Conservation (phyloP, 1,139 yeast genomes). For the Tardiomyces digboiensis region DNA sequence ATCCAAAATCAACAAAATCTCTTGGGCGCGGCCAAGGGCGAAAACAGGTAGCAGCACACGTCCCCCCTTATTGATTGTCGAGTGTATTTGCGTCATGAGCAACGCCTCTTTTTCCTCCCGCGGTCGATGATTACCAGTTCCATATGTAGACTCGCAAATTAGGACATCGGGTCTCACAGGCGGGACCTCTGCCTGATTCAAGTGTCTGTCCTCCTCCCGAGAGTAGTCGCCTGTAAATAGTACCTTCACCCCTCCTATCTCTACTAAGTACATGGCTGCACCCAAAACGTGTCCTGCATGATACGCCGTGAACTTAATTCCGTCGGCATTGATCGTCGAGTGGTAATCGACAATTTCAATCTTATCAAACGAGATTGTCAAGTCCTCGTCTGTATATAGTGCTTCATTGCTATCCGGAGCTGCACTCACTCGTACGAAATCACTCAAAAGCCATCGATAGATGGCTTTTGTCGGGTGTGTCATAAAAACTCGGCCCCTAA, state of each 20-base stretch:
- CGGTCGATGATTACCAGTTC: slow-evolving; percentile 96
- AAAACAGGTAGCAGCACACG: slow-evolving; percentile 89
- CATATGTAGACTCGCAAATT: slow-evolving; percentile 93
- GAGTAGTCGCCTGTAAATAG: slow-evolving; percentile 96
- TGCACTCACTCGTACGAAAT: slow-evolving; percentile 83
- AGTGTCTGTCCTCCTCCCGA: slow-evolving; percentile 90
- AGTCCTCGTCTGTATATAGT: slow-evolving; percentile 84
- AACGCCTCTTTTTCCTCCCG: slow-evolving; percentile 75
- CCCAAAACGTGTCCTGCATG: slow-evolving; percentile 99
- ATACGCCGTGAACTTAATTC: slow-evolving; percentile 91
- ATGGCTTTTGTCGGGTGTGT: slow-evolving; percentile 99
- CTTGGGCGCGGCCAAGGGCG: slow-evolving; percentile 97
- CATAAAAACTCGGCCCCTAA: slow-evolving; percentile 95
- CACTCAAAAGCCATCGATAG: slow-evolving; percentile 88
- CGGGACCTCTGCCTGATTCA: slow-evolving; percentile 93
- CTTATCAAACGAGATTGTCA: slow-evolving; percentile 75
- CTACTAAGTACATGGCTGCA: slow-evolving; percentile 95
- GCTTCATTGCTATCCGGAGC: slow-evolving; percentile 31
- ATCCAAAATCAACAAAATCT: slow-evolving; percentile 75
- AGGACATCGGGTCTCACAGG: slow-evolving; percentile 80
- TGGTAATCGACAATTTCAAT: slow-evolving; percentile 95
- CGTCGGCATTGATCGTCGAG: slow-evolving; percentile 89
- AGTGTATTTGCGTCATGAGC: slow-evolving; percentile 72
- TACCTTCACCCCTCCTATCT: slow-evolving; percentile 84
- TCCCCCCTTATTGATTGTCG: slow-evolving; percentile 83